A percentile compares a stretch with the other conserved stretches of the same genome.
phyloP scores from a whole-genome alignment of 345 rosid species.

The Sisymbrium altissimum region DNA sequence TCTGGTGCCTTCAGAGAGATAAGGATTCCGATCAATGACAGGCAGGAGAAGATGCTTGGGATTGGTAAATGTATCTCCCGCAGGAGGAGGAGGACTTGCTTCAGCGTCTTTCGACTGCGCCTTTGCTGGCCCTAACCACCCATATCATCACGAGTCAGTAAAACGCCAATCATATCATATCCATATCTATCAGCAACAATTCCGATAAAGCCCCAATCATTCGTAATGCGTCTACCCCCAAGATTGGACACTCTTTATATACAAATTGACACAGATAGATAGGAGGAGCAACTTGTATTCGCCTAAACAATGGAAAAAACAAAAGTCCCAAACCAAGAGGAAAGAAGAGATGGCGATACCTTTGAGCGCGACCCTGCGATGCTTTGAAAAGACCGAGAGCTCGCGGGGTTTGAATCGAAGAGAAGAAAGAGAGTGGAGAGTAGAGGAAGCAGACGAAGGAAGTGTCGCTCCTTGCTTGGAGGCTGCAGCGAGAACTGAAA shows the following conservation, averaged over 20 bases:
- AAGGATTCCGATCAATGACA: slow-evolving; percentile 71
- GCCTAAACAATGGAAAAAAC: no score
- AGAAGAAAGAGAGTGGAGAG: slow-evolving; percentile 28
- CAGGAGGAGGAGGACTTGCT: slow-evolving; percentile 27
- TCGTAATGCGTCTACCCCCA: no score
- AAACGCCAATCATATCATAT: no score
- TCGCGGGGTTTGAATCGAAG: slow-evolving; percentile 34
- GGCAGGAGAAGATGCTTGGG: slow-evolving; percentile 85
- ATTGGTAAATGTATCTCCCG: slow-evolving; percentile 54
- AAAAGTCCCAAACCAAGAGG: no score
- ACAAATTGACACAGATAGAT: no score
- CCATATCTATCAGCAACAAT: no score
- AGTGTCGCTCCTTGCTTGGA: slow-evolving; percentile 19
- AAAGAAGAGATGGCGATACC: slow-evolving; percentile 29
- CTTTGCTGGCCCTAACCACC: slow-evolving; percentile 43
- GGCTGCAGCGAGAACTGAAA: slow-evolving; percentile 45
- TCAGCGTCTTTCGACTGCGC: slow-evolving; percentile 59
- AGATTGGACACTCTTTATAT: no score
- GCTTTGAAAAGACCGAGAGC: slow-evolving; percentile 33
- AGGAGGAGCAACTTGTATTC: no score
- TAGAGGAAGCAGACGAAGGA: slow-evolving; percentile 30
- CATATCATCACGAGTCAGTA: no score
- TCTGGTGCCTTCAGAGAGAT: slow-evolving; percentile 89
- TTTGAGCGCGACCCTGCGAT: slow-evolving; percentile 31
- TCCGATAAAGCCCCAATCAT: not conserved